These are phyloP conservation scores for Vanrija sp. DNA, from an alignment of 1,284 basidiomycete species.

Conservation along the genomic window DNA sequence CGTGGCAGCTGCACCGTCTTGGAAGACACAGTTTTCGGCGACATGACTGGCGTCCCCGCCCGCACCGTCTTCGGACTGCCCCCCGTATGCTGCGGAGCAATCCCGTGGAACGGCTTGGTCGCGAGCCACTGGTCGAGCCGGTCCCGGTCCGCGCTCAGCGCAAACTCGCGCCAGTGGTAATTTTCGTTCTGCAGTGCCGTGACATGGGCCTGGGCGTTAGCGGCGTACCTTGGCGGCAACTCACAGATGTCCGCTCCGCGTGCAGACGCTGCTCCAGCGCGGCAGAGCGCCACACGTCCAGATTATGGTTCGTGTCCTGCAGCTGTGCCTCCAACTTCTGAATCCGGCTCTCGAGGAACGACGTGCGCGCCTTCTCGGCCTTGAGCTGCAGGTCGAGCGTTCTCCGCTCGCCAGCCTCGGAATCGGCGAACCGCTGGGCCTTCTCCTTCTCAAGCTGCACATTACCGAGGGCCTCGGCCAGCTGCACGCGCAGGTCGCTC, in stretches of 20 bases:
- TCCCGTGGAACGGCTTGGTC: slow-evolving; percentile 12
- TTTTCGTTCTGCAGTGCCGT: slow-evolving; percentile 18
- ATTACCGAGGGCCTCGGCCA: slow-evolving; percentile 7
- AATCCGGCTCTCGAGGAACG: slow-evolving; percentile 13
- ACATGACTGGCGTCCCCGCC: neutral
- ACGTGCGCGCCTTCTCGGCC: slow-evolving; percentile 15
- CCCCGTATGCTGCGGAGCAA: neutral
- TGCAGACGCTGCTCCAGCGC: slow-evolving; percentile 17
- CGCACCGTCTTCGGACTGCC: no score
- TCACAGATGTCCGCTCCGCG: slow-evolving; percentile 13
- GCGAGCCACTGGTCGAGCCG: slow-evolving; percentile 14
- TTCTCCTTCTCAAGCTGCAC: slow-evolving; percentile 13
- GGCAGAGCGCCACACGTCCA: slow-evolving; percentile 15
- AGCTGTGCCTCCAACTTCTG: slow-evolving; percentile 9
- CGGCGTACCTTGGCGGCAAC: neutral
- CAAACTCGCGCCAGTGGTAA: slow-evolving; percentile 23
- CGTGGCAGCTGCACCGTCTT: neutral
- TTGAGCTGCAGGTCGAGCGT: slow-evolving; percentile 17
- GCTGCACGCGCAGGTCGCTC: slow-evolving; percentile 10
- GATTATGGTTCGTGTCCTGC: slow-evolving; percentile 9
- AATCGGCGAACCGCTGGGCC: slow-evolving; percentile 8
- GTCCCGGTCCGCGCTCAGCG: slow-evolving; percentile 17
- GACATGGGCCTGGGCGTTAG: slow-evolving; percentile 9
- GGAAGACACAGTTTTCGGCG: neutral
- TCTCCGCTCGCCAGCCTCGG: slow-evolving; percentile 9